Evolutionary conservation across 1,284 basidiomycete species (phyloP), one percentile per base, ranked within the genome.

Genomic region (Porogramme epimiltina): DNA sequence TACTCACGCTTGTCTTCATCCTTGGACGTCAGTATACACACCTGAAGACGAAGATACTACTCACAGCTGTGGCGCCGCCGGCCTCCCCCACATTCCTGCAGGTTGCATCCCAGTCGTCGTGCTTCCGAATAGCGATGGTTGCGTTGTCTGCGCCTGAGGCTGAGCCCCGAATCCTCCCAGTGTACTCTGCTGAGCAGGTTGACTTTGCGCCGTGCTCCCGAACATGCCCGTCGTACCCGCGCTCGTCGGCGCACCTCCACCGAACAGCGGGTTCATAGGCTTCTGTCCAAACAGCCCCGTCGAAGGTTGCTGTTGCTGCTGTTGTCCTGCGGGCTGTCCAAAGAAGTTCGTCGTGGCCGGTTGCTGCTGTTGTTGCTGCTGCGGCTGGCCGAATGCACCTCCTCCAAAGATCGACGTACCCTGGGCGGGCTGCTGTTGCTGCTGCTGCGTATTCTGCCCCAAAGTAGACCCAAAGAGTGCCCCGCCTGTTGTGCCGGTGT

Each of bases 401-500:
- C 73, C 73, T 37, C 73, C 73, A 50, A 78, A 76, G 15, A 71
- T 41, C 34, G 68, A 64, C 1, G 66, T 61, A n/a, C 59, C 56
- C 34, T 56, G 66, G 4, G 45, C 51, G 6, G 49, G 63, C 43
- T 62, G 64, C 45, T 61, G 52, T 25, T 66, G 67, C 40, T 64
- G 60, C 41, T 64, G 61, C 41, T 71, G 72, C 19, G 67, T 62
- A 36, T 63, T 58, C 41, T 63, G 61, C 28, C 66, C 66, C 23
- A 63, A 51, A 18, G 59, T 54, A 40, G 60, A 65, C 10, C 68
- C 68, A 59, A 70, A 71, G 18, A 70, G 45, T 22, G 56, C 54
- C 1, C 44, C 25, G 2, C 48, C 52, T 45, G 49, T 49, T 3
- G 51, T 45, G 11, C 46, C 46, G 13, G 44, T 34, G 23, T 53